Evolutionary conservation across 768 basidiomycete species (phyloP).

Genomic region (Boletus vermiculosoides): DNA sequence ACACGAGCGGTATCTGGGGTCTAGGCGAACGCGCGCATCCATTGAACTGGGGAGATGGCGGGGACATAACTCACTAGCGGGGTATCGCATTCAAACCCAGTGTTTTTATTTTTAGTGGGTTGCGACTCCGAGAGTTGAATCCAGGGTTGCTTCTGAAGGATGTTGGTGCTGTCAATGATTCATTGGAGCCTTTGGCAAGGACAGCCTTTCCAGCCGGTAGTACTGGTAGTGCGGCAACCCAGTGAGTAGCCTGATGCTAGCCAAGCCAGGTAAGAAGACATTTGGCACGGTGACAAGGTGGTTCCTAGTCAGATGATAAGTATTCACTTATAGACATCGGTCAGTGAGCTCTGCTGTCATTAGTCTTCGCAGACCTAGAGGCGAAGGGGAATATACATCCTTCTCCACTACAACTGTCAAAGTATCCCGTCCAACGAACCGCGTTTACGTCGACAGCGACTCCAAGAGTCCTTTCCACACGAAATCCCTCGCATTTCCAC

Average conservation of each 20-base stretch:
- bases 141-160: neutral
- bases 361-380: neutral
- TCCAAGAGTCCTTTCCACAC: conserved; percentile 62
- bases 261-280: neutral
- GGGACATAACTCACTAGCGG: neutral
- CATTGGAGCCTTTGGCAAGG: neutral
- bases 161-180: neutral
- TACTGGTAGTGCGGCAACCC: neutral
- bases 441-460: conserved; percentile 25
- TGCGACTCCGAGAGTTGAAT: no score
- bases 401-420: neutral
- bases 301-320: neutral
- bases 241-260: neutral
- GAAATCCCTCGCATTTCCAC: conserved; percentile 79
- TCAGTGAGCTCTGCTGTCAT: neutral
- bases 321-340: neutral
- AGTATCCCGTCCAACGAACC: neutral
- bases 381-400: neutral
- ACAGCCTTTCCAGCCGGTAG: neutral
- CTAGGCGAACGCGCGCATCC: conserved; percentile 17
- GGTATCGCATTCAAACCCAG: neutral
- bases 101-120: neutral
- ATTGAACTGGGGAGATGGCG: conserved; percentile 1
- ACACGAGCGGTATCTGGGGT: conserved; percentile 10
- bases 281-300: neutral